A percentile compares a stretch with the other conserved stretches of the same genome.
Conservation (phyloP, 345 rosid species). For the Eucalyptus tenuipes region DNA sequence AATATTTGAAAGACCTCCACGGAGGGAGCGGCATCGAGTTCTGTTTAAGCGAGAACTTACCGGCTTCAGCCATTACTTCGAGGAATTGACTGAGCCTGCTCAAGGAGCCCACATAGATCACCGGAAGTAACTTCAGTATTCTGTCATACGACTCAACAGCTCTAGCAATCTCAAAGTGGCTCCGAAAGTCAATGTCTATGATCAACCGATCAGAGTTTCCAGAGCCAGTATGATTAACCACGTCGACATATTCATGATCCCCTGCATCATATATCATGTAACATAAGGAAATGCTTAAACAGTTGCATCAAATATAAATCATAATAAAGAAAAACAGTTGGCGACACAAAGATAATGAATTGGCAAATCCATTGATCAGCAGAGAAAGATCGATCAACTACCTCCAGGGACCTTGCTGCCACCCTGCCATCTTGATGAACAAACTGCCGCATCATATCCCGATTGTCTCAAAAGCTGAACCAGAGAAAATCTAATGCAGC, state of each 20-base stretch:
- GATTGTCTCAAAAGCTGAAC: constrained; percentile 70
- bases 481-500: constrained; percentile 67
- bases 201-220: constrained; percentile 64
- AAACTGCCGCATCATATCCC: constrained; percentile 81
- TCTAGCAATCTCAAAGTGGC: constrained; percentile 93
- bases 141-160: constrained; percentile 76
- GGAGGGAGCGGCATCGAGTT: constrained; percentile 96
- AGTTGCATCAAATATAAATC: background rate
- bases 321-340: background rate
- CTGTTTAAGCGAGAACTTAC: constrained; percentile 71
- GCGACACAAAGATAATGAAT: background rate
- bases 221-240: constrained; percentile 20
- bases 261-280: constrained; percentile 28
- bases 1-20: constrained; percentile 81
- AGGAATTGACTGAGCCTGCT: constrained; percentile 59
- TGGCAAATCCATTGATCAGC: background rate
- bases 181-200: constrained; percentile 76
- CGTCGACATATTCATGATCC: constrained; percentile 81
- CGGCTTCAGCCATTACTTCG: constrained; percentile 84
- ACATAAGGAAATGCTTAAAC: background rate
- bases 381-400: constrained; percentile 9
- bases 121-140: constrained; percentile 67
- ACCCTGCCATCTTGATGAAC: constrained; percentile 76
- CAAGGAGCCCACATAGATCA: constrained; percentile 63
- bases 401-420: constrained; percentile 90